Conservation (phyloP, 73 alveolate species). For the Paramecium tetraurelia region DNA sequence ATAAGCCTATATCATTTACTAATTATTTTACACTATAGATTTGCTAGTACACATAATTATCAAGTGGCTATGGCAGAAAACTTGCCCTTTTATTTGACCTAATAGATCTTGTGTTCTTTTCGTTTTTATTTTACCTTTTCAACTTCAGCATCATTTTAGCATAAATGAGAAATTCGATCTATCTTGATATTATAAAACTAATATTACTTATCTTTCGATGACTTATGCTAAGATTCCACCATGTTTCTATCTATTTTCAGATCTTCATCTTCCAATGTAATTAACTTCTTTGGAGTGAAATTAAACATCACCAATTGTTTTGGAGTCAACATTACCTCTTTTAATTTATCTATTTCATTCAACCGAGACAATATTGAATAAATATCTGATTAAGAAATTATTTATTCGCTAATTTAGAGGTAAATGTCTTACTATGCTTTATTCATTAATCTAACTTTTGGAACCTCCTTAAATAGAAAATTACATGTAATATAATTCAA, state of each 20-base stretch:
- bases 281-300: constrained; percentile 12
- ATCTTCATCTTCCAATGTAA: not conserved
- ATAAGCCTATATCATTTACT: not conserved
- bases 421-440: not conserved
- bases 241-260: not conserved
- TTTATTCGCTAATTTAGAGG: not conserved
- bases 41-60: not conserved
- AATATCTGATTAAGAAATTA: not conserved
- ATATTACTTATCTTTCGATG: not conserved
- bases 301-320: constrained; percentile 4
- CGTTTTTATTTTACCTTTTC: not conserved
- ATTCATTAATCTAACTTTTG: constrained; percentile 18
- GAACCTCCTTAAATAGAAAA: not conserved
- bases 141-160: not conserved
- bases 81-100: not conserved
- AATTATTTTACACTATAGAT: not conserved
- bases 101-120: not conserved
- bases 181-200: not conserved
- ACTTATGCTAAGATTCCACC: not conserved
- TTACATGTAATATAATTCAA: not conserved
- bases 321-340: not conserved
- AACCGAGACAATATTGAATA: not conserved
- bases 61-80: not conserved
- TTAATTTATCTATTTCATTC: not conserved
- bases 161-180: not conserved